Base-by-base conservation (phyloP, 169 alveolate genomes). In the Plasmodium gaboni region DNA sequence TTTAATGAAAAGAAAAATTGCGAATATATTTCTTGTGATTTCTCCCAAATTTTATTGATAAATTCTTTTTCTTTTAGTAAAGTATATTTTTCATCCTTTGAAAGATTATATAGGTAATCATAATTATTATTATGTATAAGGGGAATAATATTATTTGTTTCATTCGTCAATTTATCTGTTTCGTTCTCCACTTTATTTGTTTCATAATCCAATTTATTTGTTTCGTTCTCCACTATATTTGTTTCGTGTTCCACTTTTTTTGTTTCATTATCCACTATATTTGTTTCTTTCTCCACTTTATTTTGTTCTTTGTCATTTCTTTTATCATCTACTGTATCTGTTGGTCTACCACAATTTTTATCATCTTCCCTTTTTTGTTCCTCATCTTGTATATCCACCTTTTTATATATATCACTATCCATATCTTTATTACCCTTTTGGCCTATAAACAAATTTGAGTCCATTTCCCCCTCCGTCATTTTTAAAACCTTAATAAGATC, bases 1-100 rank as follows among this genome's bases (percentile, higher is more conserved):
- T 86, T 64, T 12, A 86, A 60, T 22, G 92, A 60, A 53, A 26
- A 86, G 44, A 86, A 86, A 70, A 70, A 86, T 60, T 69, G 17
- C 6, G 57, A 26, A 24, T 86, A 86, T 70, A 86, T 86, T 71
- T 86, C 87, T 42, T 65, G 55, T n/a, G 87, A 69, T 42, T 38
- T 73, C 46, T 71, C 71, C 92, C 87, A 86, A 53, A 61, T 26
- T 50, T 71, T 69, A 12, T 86, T 72, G 42, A 67, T 32, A 83
- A 83, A 68, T 51, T 60, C 13, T 74, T 42, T 74, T 15, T 42
- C 55, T 13, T 73, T 57, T 15, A 13, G 4, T 4, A 32, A 32
- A 32, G 44, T 32, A 32, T 32, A 19, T 19, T 19, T 19, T 19
- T 19, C 22, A 19, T 19, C 22, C 1, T 28, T 28, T 28, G 38